Evolutionary conservation across 345 rosid species (phyloP).

Genomic region (Populus pruinosa): DNA sequence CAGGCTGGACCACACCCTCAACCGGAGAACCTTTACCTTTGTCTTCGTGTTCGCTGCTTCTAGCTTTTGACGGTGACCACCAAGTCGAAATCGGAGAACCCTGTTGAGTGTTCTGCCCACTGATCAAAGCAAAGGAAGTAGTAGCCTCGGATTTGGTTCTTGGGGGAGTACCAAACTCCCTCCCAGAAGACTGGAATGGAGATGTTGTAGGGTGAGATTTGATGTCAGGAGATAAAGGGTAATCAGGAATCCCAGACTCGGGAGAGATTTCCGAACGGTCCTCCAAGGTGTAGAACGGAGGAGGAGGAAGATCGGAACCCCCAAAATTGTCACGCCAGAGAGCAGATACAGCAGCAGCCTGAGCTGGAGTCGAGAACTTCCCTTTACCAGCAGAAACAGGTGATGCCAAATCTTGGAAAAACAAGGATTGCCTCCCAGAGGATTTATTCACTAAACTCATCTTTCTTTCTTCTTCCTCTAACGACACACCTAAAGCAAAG

Average conservation of each 20-base stretch:
- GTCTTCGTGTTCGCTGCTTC: conserved; percentile 66
- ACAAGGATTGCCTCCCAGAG: conserved; percentile 65
- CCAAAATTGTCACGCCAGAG: conserved; percentile 90
- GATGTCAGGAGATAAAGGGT: conserved; percentile 60
- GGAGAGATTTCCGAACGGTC: conserved; percentile 91
- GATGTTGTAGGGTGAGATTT: conserved; percentile 55
- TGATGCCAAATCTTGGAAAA: conserved; percentile 85
- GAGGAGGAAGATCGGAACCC: conserved; percentile 92
- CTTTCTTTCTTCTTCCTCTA: background rate
- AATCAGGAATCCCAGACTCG: conserved; percentile 76
- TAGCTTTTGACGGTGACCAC: conserved; percentile 70
- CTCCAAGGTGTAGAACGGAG: conserved; percentile 82
- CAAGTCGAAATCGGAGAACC: conserved; percentile 53
- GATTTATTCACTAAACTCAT: conserved; percentile 68
- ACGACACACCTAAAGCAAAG: no score
- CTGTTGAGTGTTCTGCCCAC: conserved; percentile 63
- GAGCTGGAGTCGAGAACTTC: conserved; percentile 74
- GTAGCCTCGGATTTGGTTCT: conserved; percentile 60
- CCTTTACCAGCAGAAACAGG: conserved; percentile 76
- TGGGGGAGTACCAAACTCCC: conserved; percentile 48
- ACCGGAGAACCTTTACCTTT: conserved; percentile 89
- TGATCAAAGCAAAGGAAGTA: conserved; percentile 53
- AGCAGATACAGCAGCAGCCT: conserved; percentile 94
- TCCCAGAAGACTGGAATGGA: conserved; percentile 49
- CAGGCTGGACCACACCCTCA: conserved; percentile 83